These are phyloP conservation scores for Parachlorella kessleri DNA, from an alignment of 139 green algal genomes.

Conservation along the genomic window DNA sequence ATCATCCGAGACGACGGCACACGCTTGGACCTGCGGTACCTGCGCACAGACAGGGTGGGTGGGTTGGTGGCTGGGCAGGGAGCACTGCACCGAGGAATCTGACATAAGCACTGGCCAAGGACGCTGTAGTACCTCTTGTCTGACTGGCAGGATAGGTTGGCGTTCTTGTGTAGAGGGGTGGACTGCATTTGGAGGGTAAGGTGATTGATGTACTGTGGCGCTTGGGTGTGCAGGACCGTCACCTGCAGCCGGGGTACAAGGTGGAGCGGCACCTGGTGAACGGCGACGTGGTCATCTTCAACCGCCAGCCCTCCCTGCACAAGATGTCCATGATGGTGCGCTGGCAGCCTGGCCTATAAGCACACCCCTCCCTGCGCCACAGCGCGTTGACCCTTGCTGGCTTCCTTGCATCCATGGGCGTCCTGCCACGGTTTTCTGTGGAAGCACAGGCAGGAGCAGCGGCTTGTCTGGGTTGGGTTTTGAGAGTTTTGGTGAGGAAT, in stretches of 20 bases:
- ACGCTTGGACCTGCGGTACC: slow-evolving; percentile 90
- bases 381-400: no score
- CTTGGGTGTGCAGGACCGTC: slow-evolving; percentile 40
- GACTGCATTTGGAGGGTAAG: neutral
- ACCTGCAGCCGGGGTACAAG: slow-evolving; percentile 84
- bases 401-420: no score
- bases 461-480: no score
- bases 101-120: no score
- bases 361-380: no score
- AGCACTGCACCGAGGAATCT: no score
- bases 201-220: neutral
- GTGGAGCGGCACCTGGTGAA: slow-evolving; percentile 96
- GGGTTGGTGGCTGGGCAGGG: slow-evolving; percentile 41
- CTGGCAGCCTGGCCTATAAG: no score
- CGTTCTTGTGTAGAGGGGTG: neutral
- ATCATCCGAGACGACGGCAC: slow-evolving; percentile 96
- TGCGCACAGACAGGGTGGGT: slow-evolving; percentile 50
- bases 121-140: no score
- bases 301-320: slow-evolving; percentile 99
- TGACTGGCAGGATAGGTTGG: no score
- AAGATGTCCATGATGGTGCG: slow-evolving; percentile 99
- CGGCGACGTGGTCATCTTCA: slow-evolving; percentile 98
- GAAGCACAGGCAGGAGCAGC: no score
- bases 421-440: no score
- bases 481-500: no score